Percentiles rank a stretch among this genome's conserved stretches.
Evolutionary conservation across 192 early-diverging fungal genomes (phyloP).

Genomic region (Gamsiella multidivaricata): DNA sequence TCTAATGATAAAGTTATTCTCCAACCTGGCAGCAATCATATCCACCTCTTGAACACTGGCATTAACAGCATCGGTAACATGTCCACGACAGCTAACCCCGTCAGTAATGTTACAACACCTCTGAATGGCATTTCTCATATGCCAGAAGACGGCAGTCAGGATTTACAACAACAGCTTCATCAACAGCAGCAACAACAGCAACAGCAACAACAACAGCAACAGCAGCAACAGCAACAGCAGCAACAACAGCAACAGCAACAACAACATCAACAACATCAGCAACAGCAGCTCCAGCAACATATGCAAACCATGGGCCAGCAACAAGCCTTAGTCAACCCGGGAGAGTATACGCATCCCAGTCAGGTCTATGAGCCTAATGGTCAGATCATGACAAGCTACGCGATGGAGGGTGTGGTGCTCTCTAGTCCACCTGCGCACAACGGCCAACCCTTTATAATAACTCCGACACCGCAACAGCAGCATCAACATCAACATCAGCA

Average conservation of each 20-base stretch:
- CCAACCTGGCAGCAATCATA: not conserved
- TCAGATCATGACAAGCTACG: conserved; percentile 8
- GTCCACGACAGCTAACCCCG: not conserved
- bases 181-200: conserved; percentile 11
- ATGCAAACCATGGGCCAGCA: conserved; percentile 6
- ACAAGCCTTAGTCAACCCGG: not conserved
- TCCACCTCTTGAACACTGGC: conserved; percentile 4
- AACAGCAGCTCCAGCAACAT: conserved; percentile 11
- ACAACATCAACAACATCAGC: conserved; percentile 3
- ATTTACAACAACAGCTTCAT: not conserved
- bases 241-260: conserved; percentile 12
- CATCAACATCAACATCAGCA: conserved; percentile 11
- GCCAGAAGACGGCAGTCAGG: too few species aligned
- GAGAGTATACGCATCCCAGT: not conserved
- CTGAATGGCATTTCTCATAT: conserved; percentile 5
- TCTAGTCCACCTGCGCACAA: not conserved
- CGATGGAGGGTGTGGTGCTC: conserved; percentile 42
- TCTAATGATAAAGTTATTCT: conserved; percentile 9
- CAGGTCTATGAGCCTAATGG: conserved; percentile 2
- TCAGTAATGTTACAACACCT: not conserved
- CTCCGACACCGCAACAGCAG: conserved; percentile 13
- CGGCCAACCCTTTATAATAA: conserved; percentile 4
- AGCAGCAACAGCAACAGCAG: conserved; percentile 4
- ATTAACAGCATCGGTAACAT: not conserved
- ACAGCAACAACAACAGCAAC: conserved; percentile 9